phyloP scores from a whole-genome alignment of 2,329 filamentous ascomycete genomes.

The Epicoccum sorghinum region DNA sequence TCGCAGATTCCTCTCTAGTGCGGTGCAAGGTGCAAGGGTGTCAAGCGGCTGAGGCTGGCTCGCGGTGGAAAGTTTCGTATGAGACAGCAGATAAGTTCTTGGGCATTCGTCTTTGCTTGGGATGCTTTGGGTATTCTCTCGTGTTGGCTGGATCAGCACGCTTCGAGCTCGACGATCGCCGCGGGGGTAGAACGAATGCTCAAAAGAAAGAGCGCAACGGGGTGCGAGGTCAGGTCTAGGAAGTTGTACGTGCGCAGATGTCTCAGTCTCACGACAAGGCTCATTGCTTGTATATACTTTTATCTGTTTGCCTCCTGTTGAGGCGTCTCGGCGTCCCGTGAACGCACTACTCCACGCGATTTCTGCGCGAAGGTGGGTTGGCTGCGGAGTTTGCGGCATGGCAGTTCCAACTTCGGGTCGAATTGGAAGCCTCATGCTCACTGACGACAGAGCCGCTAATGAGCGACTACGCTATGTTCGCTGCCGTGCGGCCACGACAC shows the following conservation, averaged over 20 bases:
- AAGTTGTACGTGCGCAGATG: background rate
- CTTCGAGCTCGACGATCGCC: background rate
- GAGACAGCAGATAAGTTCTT: slow-evolving; percentile 4
- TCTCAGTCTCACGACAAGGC: background rate
- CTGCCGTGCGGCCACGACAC: slow-evolving; percentile 15
- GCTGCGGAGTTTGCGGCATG: slow-evolving; percentile 28
- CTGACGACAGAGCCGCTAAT: slow-evolving; percentile 24
- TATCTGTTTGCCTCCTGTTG: slow-evolving; percentile 9
- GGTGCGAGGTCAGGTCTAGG: background rate
- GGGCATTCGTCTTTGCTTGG: background rate
- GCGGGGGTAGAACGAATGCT: background rate
- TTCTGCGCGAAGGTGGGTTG: slow-evolving; percentile 22
- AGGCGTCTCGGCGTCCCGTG: slow-evolving; percentile 14
- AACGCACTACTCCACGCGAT: slow-evolving; percentile 28
- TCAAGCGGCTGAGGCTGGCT: slow-evolving; percentile 8
- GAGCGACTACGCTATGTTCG: slow-evolving; percentile 7
- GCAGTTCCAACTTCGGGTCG: slow-evolving; percentile 13
- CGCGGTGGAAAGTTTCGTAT: slow-evolving; percentile 1
- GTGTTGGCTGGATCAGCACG: slow-evolving; percentile 1
- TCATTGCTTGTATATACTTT: slow-evolving; percentile 11
- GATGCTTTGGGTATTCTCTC: background rate
- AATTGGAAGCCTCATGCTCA: slow-evolving; percentile 13
- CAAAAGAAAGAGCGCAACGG: background rate
- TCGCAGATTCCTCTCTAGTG: slow-evolving; percentile 26
- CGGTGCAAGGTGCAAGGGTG: slow-evolving; percentile 24